Evolutionary conservation across 2,329 filamentous ascomycete species (phyloP), one percentile per base, ranked within the genome.

Genomic region (Chaetomiaceae sp.): DNA sequence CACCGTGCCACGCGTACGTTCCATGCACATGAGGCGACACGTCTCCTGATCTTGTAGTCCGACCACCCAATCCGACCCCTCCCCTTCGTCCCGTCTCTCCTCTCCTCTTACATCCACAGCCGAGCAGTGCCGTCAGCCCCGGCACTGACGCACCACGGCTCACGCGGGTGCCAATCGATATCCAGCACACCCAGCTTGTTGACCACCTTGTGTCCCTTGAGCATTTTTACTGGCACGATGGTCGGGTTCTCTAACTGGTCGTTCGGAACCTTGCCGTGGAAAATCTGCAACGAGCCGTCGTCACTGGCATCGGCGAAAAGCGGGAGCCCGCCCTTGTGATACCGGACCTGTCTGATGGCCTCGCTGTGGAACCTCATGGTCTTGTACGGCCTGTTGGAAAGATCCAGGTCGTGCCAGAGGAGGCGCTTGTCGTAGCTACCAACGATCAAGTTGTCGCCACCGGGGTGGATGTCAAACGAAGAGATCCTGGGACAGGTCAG

Each of bases 181-280:
- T 96, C 92, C 75, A 97, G 77, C 14, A 97, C 91, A 58, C 93
- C 93, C 51, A 99, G 72, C 59, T 90, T 86, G 64, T 82, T 86
- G 64, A 87, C 86, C 3, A 97, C 83, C 70, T 86, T 87, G 72
- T 99, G 93, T 1, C 93, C 93, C 64, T 82, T 86, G 43, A 99
- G 77, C 63, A 95, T 89, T 77, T 97, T 99, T 56, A 99, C 78
- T 8, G 93, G 93, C 45, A 97, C 93, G 63, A 99, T 96, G 13
- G 86, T 95, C 6, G 93, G 91, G 64, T 96, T 96, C 73, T 95
- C 90, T 81, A 99, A 89, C 66, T 96, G 76, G 67, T 99, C 93
- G 55, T 85, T 89, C 25, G 95, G 90, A 23, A 97, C 92, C 70
- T 92, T 95, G 50, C 90, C 92, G 67, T 97, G 92, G 81, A 97